Evolutionary conservation across 1,139 yeast genomes (phyloP).

Genomic region (Blastobotrys elegans): DNA sequence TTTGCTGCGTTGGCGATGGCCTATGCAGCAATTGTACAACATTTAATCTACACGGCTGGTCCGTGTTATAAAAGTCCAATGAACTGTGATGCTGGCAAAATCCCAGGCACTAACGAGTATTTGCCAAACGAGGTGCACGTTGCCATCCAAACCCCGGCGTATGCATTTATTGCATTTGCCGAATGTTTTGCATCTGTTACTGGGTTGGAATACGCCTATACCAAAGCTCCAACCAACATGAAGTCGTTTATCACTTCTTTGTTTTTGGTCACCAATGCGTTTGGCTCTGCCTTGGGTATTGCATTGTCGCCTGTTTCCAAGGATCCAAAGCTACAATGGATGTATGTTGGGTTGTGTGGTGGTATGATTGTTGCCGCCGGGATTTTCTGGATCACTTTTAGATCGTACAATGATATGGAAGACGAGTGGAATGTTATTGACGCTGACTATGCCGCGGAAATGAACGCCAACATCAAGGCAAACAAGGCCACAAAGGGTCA

Average conservation of each 20-base stretch:
- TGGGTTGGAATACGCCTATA: conserved; percentile 65
- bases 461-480: conserved; percentile 25
- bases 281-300: conserved; percentile 69
- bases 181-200: conserved; percentile 65
- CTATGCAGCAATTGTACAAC: conserved; percentile 78
- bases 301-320: conserved; percentile 61
- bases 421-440: conserved; percentile 59
- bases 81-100: conserved; percentile 34
- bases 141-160: conserved; percentile 44
- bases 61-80: conserved; percentile 69
- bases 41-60: conserved; percentile 62
- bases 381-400: conserved; percentile 58
- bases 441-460: conserved; percentile 31
- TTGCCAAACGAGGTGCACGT: conserved; percentile 53
- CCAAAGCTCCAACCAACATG: conserved; percentile 63
- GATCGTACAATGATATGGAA: conserved; percentile 51
- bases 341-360: conserved; percentile 57
- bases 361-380: conserved; percentile 57
- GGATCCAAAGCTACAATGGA: conserved; percentile 67
- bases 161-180: conserved; percentile 51
- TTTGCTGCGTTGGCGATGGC: conserved; percentile 67
- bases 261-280: conserved; percentile 56
- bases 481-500: too few relatives aligned
- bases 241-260: conserved; percentile 62
- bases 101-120: conserved; percentile 8